Evolutionary conservation across 2,329 filamentous ascomycete genomes (phyloP).

Genomic region (Sporothrix schenckii): DNA sequence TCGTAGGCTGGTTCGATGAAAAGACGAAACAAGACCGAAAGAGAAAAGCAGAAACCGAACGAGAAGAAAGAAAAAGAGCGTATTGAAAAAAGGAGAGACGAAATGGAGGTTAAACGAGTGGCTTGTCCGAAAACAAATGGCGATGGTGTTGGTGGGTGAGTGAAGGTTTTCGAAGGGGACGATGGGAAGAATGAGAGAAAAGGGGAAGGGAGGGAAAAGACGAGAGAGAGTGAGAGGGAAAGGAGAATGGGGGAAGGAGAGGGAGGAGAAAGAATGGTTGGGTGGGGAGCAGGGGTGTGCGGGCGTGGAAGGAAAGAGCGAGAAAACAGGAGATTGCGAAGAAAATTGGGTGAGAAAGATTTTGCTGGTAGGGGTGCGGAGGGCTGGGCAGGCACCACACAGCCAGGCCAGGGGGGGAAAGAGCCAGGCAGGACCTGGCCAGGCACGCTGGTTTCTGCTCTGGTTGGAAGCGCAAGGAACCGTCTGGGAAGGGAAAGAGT

Average conservation of each 20-base stretch:
- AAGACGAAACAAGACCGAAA: conserved; percentile 13
- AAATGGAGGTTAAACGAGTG: conserved; percentile 26
- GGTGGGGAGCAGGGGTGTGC: conserved; percentile 25
- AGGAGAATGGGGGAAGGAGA: conserved; percentile 13
- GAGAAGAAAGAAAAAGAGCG: conserved; percentile 14
- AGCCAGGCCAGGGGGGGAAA: conserved; percentile 18
- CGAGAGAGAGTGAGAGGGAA: conserved; percentile 23
- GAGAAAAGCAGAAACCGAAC: conserved; percentile 4
- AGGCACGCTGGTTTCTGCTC: conserved; percentile 8
- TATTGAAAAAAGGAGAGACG: conserved; percentile 18
- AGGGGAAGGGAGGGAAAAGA: conserved; percentile 23
- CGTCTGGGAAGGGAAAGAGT: background rate
- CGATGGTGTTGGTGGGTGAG: conserved; percentile 25
- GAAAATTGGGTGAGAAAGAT: conserved; percentile 22
- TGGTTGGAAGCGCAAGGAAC: conserved; percentile 7
- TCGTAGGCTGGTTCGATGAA: conserved; percentile 7
- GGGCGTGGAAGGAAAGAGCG: conserved; percentile 17
- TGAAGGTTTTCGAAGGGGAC: conserved; percentile 27
- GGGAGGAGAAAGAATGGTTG: conserved; percentile 20
- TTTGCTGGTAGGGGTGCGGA: conserved; percentile 16
- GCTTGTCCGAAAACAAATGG: conserved; percentile 24
- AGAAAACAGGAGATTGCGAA: conserved; percentile 30
- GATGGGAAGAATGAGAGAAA: conserved; percentile 27
- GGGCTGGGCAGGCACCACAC: conserved; percentile 16
- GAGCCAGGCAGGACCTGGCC: background rate